These are phyloP conservation scores for Globisporangium nagaii DNA, from an alignment of 352 stramenopile genomes.

Conservation along the genomic window DNA sequence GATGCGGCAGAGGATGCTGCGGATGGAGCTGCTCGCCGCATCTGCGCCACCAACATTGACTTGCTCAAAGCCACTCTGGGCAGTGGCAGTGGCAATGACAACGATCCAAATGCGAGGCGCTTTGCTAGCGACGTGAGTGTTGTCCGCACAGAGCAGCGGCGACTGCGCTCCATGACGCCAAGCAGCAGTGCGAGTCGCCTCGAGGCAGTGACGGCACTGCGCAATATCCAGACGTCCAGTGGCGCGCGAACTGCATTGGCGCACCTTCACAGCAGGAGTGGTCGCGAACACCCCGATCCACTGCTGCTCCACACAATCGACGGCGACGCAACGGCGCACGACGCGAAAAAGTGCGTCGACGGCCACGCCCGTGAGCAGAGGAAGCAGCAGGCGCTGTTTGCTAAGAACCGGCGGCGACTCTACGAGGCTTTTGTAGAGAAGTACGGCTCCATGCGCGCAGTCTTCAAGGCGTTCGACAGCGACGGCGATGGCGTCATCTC, in stretches of 20 bases:
- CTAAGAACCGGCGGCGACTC: constrained; percentile 41
- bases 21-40: constrained; percentile 16
- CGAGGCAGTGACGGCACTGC: neutral
- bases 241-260: neutral
- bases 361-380: neutral
- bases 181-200: constrained; percentile 14
- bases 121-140: neutral
- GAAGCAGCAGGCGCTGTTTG: constrained; percentile 21
- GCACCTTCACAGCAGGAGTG: neutral
- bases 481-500: constrained; percentile 65
- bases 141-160: constrained; percentile 6
- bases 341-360: neutral
- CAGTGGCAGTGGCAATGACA: constrained; percentile 10
- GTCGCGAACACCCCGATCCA: neutral
- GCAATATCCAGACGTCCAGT: constrained; percentile 1
- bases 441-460: constrained; percentile 72
- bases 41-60: constrained; percentile 41
- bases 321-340: neutral
- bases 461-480: constrained; percentile 70
- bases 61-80: constrained; percentile 31
- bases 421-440: constrained; percentile 64
- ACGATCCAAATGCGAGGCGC: neutral
- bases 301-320: neutral
- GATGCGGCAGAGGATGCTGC: constrained; percentile 8
- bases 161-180: constrained; percentile 7